Base-by-base conservation (phyloP, 2,329 filamentous ascomycete species). In the Penicillium olsonii region DNA sequence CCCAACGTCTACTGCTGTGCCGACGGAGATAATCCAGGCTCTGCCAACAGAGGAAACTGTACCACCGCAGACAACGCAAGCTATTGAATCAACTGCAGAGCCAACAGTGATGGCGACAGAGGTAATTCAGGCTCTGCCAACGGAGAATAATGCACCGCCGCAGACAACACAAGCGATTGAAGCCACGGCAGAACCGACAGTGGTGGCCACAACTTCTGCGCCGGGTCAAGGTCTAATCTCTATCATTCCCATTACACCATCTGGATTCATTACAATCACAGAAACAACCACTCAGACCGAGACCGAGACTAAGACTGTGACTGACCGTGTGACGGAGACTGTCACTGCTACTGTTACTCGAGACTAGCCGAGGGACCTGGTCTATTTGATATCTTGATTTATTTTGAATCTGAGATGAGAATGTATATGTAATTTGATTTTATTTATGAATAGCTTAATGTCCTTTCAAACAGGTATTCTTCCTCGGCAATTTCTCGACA, bases 241-340 rank as follows among this genome's bases (percentile, higher is more conserved):
- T 17, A 38, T 61, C 5, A 42, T 53, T 7, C 57, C 55, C 7
- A 17, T 59, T 31, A 57, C 54, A 2, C 59, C 48, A 1, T 11
- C 47, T 26, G 55, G 51, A 4, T 37, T 50, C n/a, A 33, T 59
- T 14, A 53, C 50, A 2, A 37, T 61, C 19, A 59, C 52, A 4
- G 43, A 48, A 12, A 53, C 54, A 0, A 19, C 26, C 12, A 53
- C 57, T 0, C 29, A 51, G 22, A 55, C 45, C 9, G 37, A 24
- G n/a, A 55, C 51, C 2, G 29, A 46, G 12, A 57, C 50, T 2
- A 48, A 42, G 26, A 62, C 61, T 4, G 53, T 48, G 15, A 61
- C 56, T n/a, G 47, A 48, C 5, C 60, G 53, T 15, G 24, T 39
- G 34, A 45, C 22, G 19, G 47, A 40, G 35, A 49, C 47, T 40